Evolutionary conservation across 768 basidiomycete genomes (phyloP).

Genomic region (Kwoniella sp.): DNA sequence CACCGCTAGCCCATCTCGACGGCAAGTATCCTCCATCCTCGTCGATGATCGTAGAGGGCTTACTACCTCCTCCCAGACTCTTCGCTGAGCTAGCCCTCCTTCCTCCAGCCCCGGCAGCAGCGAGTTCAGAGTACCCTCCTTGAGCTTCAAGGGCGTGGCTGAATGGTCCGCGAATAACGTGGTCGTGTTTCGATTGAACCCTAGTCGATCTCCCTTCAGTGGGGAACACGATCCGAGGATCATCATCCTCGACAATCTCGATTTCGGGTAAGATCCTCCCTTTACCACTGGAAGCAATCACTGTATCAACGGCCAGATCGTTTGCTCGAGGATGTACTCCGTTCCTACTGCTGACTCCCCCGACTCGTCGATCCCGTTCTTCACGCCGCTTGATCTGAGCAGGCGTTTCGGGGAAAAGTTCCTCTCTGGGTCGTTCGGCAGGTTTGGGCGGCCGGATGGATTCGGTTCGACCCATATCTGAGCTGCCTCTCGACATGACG

Average conservation of each 20-base stretch:
- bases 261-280: constrained; percentile 44
- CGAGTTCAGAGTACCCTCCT: constrained; percentile 11
- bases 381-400: constrained; percentile 50
- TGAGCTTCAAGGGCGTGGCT: constrained; percentile 34
- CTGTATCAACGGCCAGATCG: constrained; percentile 29
- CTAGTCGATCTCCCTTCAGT: constrained; percentile 30
- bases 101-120: constrained; percentile 10
- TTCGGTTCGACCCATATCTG: constrained; percentile 18
- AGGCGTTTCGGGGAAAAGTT: constrained; percentile 51
- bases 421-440: constrained; percentile 45
- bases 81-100: constrained; percentile 5
- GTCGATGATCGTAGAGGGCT: constrained; percentile 38
- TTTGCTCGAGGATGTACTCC: constrained; percentile 2
- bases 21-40: constrained; percentile 52
- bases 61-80: constrained; percentile 18
- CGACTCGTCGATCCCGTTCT: constrained; percentile 38
- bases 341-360: constrained; percentile 6
- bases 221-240: constrained; percentile 44
- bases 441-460: constrained; percentile 35
- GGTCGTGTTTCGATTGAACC: constrained; percentile 43
- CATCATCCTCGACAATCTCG: constrained; percentile 52
- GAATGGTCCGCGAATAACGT: constrained; percentile 47
- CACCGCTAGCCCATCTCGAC: constrained; percentile 52
- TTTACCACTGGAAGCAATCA: constrained; percentile 3
- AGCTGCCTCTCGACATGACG: constrained; percentile 7